Percentiles rank a stretch among this genome's conserved stretches.
Evolutionary conservation across 2,329 filamentous ascomycete species (phyloP).

Genomic region (Teratosphaeria zuluensis): DNA sequence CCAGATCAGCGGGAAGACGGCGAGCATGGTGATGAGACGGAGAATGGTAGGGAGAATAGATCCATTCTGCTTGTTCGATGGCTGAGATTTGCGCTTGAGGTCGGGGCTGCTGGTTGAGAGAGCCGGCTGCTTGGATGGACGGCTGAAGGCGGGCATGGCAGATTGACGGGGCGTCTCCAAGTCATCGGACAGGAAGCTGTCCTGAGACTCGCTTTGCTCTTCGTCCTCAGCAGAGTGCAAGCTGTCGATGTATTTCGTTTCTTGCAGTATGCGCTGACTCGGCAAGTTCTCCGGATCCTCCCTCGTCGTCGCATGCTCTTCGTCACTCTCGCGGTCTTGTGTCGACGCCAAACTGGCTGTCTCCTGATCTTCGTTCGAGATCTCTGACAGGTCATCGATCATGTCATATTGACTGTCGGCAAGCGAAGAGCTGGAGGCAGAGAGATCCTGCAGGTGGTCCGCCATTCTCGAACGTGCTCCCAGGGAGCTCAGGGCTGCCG

Average conservation of each 20-base stretch:
- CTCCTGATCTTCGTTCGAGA: slow-evolving; percentile 22
- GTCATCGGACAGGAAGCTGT: slow-evolving; percentile 22
- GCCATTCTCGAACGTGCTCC: slow-evolving; percentile 15
- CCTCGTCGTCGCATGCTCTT: slow-evolving; percentile 2
- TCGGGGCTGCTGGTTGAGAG: background rate
- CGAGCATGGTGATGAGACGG: background rate
- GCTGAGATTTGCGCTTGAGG: background rate
- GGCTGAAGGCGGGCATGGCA: slow-evolving; percentile 5
- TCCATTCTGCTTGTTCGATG: background rate
- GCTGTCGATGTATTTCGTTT: background rate
- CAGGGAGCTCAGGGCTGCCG: slow-evolving; percentile 21
- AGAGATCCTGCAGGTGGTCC: slow-evolving; percentile 2
- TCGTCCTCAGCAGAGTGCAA: slow-evolving; percentile 9
- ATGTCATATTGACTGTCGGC: slow-evolving; percentile 23
- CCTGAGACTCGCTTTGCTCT: slow-evolving; percentile 4
- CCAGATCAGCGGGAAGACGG: background rate
- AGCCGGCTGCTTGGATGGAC: background rate
- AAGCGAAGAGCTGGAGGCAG: slow-evolving; percentile 11
- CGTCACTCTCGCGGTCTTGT: slow-evolving; percentile 8
- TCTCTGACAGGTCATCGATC: slow-evolving; percentile 22
- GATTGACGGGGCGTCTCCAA: slow-evolving; percentile 25
- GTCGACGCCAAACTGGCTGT: slow-evolving; percentile 23
- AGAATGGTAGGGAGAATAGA: background rate
- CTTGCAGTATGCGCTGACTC: no score
- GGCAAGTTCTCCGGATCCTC: background rate